Evolutionary conservation across 2,329 filamentous ascomycete genomes (phyloP).

Genomic region (Phyllosticta ampelicida): DNA sequence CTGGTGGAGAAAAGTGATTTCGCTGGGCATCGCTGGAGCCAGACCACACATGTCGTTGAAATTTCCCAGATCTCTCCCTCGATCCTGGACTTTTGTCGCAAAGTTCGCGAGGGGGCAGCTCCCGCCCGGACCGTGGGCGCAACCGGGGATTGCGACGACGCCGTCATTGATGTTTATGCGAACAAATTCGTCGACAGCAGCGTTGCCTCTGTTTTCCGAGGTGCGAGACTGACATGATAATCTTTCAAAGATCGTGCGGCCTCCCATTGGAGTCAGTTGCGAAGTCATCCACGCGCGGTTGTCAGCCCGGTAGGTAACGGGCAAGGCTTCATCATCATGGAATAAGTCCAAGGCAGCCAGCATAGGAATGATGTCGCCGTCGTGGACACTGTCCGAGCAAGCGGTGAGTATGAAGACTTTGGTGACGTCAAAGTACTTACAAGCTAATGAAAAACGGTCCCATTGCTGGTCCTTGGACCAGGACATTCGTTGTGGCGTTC

Average conservation of each 20-base stretch:
- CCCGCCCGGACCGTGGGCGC: constrained; percentile 35
- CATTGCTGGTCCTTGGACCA: constrained; percentile 33
- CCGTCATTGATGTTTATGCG: constrained; percentile 49
- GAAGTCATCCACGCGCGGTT: constrained; percentile 45
- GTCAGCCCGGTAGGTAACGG: constrained; percentile 33
- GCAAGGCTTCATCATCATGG: constrained; percentile 33
- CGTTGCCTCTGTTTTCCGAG: constrained; percentile 2
- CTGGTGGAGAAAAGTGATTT: constrained; percentile 43
- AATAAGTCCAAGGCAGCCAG: constrained; percentile 43
- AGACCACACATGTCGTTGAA: constrained; percentile 42
- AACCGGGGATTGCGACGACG: constrained; percentile 39
- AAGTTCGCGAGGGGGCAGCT: constrained; percentile 40
- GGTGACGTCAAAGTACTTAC: constrained; percentile 22
- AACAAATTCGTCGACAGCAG: constrained; percentile 29
- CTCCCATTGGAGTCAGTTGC: constrained; percentile 48
- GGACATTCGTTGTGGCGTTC: constrained; percentile 43
- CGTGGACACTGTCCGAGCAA: constrained; percentile 35
- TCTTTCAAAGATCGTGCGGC: constrained; percentile 44
- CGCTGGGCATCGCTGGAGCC: constrained; percentile 26
- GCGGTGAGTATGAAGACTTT: not conserved
- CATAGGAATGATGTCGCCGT: constrained; percentile 48
- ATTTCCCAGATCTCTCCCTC: constrained; percentile 34
- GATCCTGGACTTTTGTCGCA: constrained; percentile 27
- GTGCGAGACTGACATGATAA: constrained; percentile 30
- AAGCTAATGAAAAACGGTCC: constrained; percentile 48